These are phyloP conservation scores for Fusarium sp. DNA, from an alignment of 2,329 filamentous ascomycete species.

Conservation along the genomic window DNA sequence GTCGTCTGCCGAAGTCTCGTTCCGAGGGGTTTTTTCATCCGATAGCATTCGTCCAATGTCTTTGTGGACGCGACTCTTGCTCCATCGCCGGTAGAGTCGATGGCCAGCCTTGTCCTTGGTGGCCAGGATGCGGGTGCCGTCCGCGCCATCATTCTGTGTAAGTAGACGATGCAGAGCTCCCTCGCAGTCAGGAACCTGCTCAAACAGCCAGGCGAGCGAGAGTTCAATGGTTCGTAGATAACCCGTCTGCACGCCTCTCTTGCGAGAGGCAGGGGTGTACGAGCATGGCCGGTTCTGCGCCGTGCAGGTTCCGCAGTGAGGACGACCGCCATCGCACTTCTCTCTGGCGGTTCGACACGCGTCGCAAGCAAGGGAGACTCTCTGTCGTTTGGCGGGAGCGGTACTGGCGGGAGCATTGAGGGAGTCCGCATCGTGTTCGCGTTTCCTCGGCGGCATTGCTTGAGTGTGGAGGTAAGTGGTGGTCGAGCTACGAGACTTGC, in stretches of 20 bases:
- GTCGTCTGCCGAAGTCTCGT: constrained; percentile 52
- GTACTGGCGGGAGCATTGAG: constrained; percentile 38
- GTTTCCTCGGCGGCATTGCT: constrained; percentile 56
- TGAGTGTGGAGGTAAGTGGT: constrained; percentile 22
- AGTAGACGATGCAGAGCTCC: constrained; percentile 67
- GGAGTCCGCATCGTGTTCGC: constrained; percentile 46
- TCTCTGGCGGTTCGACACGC: constrained; percentile 75
- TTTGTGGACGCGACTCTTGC: constrained; percentile 70
- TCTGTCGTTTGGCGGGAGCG: constrained; percentile 65
- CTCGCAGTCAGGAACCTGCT: constrained; percentile 70
- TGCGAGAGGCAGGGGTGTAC: constrained; percentile 80
- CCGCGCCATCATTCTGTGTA: constrained; percentile 56
- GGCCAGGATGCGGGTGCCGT: constrained; percentile 58
- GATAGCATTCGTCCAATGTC: constrained; percentile 74
- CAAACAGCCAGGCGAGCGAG: constrained; percentile 74
- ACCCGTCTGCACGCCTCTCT: constrained; percentile 82
- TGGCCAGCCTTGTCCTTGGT: constrained; percentile 67
- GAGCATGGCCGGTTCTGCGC: constrained; percentile 74
- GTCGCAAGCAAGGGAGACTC: constrained; percentile 77
- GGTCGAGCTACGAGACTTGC: constrained; percentile 34
- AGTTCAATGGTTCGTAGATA: constrained; percentile 81
- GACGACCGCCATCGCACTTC: constrained; percentile 78
- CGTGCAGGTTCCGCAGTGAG: constrained; percentile 75
- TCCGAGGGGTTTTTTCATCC: constrained; percentile 49
- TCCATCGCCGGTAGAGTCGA: constrained; percentile 71